A percentile compares a stretch with the other conserved stretches of the same genome.
phyloP scores from a whole-genome alignment of 805 yeast genomes.

The Kazachstania africana region DNA sequence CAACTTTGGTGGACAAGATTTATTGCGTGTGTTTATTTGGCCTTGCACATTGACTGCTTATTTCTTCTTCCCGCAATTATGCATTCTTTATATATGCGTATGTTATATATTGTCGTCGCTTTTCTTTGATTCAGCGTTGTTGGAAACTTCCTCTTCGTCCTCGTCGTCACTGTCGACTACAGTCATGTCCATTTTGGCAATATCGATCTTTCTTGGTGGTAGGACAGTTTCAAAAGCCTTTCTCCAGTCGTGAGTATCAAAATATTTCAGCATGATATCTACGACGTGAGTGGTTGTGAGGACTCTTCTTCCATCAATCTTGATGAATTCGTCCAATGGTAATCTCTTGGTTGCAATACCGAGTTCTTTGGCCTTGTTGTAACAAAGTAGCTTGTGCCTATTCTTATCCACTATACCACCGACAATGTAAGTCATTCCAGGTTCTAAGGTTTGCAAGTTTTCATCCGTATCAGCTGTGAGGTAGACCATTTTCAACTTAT shows the following conservation, averaged over 20 bases:
- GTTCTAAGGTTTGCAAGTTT: constrained; percentile 47
- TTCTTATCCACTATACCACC: constrained; percentile 98
- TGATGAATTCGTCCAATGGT: constrained; percentile 79
- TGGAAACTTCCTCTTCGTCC: too few species aligned
- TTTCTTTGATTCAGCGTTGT: too few species aligned
- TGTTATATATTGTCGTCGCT: too few species aligned
- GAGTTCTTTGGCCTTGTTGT: constrained; percentile 63
- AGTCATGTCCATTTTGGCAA: not conserved
- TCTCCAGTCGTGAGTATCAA: constrained; percentile 73
- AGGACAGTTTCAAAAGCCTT: constrained; percentile 75
- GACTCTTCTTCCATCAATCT: constrained; percentile 75
- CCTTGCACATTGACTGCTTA: too few species aligned
- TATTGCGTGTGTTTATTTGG: too few species aligned
- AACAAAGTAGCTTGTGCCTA: constrained; percentile 70
- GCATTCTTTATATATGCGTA: too few species aligned
- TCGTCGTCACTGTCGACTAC: too few species aligned
- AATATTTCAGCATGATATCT: constrained; percentile 72
- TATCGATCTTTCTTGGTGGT: constrained; percentile 62
- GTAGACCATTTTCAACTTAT: constrained; percentile 42
- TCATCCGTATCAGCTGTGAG: constrained; percentile 82
- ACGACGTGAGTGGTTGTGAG: constrained; percentile 93
- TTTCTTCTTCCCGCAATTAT: too few species aligned
- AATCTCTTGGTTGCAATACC: constrained; percentile 65
- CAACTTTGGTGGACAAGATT: too few species aligned
- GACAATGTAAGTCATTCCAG: constrained; percentile 66